Conservation (phyloP, 768 basidiomycete species). For the Krasilnikovozyma curviuscula region DNA sequence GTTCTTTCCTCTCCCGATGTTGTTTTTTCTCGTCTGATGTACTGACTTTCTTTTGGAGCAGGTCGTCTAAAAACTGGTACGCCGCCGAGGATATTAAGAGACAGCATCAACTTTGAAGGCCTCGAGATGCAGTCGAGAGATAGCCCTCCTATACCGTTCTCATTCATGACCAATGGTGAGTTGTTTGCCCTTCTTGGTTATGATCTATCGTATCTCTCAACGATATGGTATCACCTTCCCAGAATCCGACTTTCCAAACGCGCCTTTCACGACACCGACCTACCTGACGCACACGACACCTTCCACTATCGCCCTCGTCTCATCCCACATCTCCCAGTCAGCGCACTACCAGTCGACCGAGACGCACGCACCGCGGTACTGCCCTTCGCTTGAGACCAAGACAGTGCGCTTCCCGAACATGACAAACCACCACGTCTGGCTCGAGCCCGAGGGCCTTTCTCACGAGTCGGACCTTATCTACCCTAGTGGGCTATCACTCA, state of each 20-base stretch:
- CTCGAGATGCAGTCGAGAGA: slow-evolving; percentile 46
- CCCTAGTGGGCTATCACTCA: slow-evolving; percentile 74
- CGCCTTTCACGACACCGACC: too few species aligned
- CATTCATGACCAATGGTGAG: slow-evolving; percentile 51
- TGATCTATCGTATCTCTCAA: too few species aligned
- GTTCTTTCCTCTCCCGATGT: too few species aligned
- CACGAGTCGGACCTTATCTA: slow-evolving; percentile 78
- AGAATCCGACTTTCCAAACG: too few species aligned
- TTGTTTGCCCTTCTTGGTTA: too few species aligned
- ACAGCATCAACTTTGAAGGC: slow-evolving; percentile 47
- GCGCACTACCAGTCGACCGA: neutral
- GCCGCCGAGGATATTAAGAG: slow-evolving; percentile 54
- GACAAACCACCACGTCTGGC: slow-evolving; percentile 54
- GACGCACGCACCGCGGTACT: slow-evolving; percentile 82
- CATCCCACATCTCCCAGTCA: too few species aligned
- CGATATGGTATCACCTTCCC: too few species aligned
- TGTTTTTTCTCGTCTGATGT: too few species aligned
- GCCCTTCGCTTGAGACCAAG: slow-evolving; percentile 76
- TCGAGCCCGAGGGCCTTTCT: slow-evolving; percentile 68
- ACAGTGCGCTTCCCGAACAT: slow-evolving; percentile 59
- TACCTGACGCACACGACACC: slow-evolving; percentile 54
- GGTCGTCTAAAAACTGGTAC: slow-evolving; percentile 66
- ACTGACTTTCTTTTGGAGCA: too few species aligned
- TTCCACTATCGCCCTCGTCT: too few species aligned
- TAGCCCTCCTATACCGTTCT: slow-evolving; percentile 61